phyloP scores from a whole-genome alignment of 2,329 filamentous ascomycete species.

The Exophiala sp. region DNA sequence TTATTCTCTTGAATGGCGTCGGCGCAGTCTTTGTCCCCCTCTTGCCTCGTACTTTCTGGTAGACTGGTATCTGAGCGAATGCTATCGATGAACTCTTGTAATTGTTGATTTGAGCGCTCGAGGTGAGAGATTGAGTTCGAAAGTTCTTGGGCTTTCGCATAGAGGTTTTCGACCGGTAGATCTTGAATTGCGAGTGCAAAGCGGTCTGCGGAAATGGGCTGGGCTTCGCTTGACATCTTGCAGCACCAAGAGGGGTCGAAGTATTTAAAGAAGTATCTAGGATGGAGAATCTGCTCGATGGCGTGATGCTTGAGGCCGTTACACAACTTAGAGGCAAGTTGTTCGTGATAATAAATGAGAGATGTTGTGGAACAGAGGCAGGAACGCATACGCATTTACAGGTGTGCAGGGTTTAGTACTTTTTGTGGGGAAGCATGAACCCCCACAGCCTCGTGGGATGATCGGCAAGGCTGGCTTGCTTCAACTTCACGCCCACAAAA shows the following conservation, averaged over 20 bases:
- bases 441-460: not conserved
- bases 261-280: too few species aligned
- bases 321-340: too few species aligned
- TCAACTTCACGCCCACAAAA: too few species aligned
- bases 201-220: conserved; percentile 45
- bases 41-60: conserved; percentile 26
- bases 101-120: conserved; percentile 51
- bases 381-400: too few species aligned
- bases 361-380: too few species aligned
- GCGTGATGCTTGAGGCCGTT: too few species aligned
- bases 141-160: conserved; percentile 57
- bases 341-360: too few species aligned
- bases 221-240: conserved; percentile 45
- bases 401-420: too few species aligned
- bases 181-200: conserved; percentile 53
- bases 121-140: conserved; percentile 56
- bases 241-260: not conserved
- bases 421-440: not conserved
- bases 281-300: too few species aligned
- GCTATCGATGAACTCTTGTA: conserved; percentile 46
- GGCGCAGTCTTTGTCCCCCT: conserved; percentile 48
- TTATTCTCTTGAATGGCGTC: conserved; percentile 56
- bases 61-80: conserved; percentile 28
- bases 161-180: conserved; percentile 53
- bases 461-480: too few species aligned